A percentile compares a stretch with the other conserved stretches of the same genome.
Evolutionary conservation across 768 basidiomycete species (phyloP).

Genomic region (Clathrus columnatus): DNA sequence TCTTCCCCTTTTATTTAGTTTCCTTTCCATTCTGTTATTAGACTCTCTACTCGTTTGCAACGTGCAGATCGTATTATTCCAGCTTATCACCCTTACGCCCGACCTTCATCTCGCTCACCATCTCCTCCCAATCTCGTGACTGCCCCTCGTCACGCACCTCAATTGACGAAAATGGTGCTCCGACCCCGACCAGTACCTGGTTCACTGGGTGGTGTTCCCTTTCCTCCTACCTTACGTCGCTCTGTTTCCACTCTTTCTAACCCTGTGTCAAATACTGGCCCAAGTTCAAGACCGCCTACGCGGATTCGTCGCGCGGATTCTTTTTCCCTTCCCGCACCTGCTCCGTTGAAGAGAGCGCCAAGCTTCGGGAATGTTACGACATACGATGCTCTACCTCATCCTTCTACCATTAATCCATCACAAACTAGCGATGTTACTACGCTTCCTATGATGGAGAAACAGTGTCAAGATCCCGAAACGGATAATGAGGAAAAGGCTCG

Average conservation of each 20-base stretch:
- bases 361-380: conserved; percentile 38
- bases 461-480: conserved; percentile 32
- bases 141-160: conserved; percentile 28
- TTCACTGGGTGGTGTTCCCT: conserved; percentile 19
- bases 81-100: conserved; percentile 51
- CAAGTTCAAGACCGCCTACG: neutral
- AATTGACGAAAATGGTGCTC: conserved; percentile 40
- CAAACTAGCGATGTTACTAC: conserved; percentile 2
- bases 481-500: conserved; percentile 71
- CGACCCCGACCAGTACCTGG: conserved; percentile 59
- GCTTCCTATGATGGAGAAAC: conserved; percentile 13
- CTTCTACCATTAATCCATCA: neutral
- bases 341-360: conserved; percentile 45
- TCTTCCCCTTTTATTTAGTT: conserved; percentile 7
- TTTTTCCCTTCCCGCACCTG: conserved; percentile 14
- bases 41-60: conserved; percentile 61
- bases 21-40: conserved; percentile 22
- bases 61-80: conserved; percentile 47
- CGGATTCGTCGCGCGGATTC: conserved; percentile 30
- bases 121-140: conserved; percentile 17
- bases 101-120: conserved; percentile 29
- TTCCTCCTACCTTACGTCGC: neutral
- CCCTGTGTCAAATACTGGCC: neutral
- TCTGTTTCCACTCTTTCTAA: neutral
- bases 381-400: conserved; percentile 18